Conservation (phyloP, 78 protist genomes). For the Creolimax fragrantissima region DNA sequence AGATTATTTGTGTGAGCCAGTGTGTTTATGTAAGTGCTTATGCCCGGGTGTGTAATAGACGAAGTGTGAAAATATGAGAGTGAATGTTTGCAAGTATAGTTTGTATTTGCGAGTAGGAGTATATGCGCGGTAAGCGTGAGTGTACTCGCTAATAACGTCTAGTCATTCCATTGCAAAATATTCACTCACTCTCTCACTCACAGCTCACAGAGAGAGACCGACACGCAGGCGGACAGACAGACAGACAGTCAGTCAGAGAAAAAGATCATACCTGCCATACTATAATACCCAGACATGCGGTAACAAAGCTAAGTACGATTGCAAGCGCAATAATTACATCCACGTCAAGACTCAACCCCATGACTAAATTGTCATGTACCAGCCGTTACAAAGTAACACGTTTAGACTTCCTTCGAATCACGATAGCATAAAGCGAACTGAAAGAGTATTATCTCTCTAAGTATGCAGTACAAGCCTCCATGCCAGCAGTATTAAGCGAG, state of each 20-base stretch:
- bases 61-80: neutral
- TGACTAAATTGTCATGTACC: no score
- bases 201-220: no score
- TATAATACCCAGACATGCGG: neutral
- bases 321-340: neutral
- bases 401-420: no score
- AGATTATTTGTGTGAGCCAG: neutral
- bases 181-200: no score
- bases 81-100: neutral
- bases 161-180: neutral
- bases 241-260: no score
- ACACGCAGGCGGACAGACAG: no score
- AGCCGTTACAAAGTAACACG: no score
- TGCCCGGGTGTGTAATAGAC: neutral
- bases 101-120: neutral
- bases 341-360: neutral
- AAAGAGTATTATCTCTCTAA: no score
- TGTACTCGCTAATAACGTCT: neutral
- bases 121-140: neutral
- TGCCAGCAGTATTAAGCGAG: no score
- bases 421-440: no score
- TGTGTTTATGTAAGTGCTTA: neutral
- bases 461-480: no score
- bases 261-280: neutral
- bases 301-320: neutral